A percentile compares a stretch with the other conserved stretches of the same genome.
Conservation (phyloP, 345 rosid genomes). For the Physaria fendleri region DNA sequence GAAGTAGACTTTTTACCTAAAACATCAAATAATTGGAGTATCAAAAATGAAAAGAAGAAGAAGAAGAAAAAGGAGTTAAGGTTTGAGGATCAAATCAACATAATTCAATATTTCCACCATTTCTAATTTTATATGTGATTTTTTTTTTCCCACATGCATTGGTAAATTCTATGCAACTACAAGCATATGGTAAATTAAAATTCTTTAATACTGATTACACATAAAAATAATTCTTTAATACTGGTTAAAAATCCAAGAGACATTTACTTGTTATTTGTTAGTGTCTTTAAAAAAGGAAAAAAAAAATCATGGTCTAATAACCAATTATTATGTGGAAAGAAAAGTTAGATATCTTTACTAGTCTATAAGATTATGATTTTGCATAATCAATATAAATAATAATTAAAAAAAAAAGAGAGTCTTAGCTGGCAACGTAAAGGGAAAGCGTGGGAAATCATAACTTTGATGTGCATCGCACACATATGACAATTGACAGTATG, state of each 20-base stretch:
- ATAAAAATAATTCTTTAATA: no score
- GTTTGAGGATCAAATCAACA: no score
- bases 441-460: background rate
- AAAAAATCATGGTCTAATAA: no score
- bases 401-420: background rate
- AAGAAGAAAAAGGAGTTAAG: no score
- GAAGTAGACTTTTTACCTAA: background rate
- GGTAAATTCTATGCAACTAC: background rate
- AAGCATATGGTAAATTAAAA: no score
- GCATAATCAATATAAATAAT: background rate
- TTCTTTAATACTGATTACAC: no score
- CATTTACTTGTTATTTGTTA: no score
- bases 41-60: background rate
- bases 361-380: background rate
- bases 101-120: no score
- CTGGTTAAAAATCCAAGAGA: no score
- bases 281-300: no score
- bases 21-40: background rate
- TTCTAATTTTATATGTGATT: no score
- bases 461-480: slow-evolving; percentile 5
- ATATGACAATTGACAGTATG: background rate
- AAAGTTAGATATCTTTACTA: background rate
- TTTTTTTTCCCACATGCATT: background rate
- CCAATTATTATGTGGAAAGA: no score
- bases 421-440: slow-evolving; percentile 20